Conservation (phyloP, 139 green algal genomes). For the Chlamydomonas sp. region DNA sequence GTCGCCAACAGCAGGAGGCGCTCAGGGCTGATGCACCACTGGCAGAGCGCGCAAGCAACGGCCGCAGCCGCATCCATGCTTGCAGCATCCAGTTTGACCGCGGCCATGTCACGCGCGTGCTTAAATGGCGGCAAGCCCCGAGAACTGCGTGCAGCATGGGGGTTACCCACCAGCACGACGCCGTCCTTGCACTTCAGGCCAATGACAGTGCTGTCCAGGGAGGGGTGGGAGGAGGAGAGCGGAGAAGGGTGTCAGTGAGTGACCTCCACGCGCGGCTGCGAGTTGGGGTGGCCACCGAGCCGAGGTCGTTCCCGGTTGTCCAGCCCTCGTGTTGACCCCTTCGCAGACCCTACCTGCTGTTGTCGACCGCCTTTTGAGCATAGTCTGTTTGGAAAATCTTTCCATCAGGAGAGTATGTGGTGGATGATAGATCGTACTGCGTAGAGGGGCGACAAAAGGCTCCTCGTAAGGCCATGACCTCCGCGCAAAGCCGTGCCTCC, state of each 20-base stretch:
- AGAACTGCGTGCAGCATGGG: too few relatives aligned
- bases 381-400: conserved; percentile 99
- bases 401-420: conserved; percentile 97
- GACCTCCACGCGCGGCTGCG: neutral
- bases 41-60: too few relatives aligned
- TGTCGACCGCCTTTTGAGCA: conserved; percentile 98
- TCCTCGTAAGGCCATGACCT: neutral
- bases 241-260: neutral
- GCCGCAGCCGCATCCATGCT: too few relatives aligned
- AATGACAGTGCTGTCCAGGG: conserved; percentile 86
- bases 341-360: conserved; percentile 81
- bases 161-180: conserved; percentile 88
- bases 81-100: too few relatives aligned
- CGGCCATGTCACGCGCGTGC: too few relatives aligned
- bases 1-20: too few relatives aligned
- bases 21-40: too few relatives aligned
- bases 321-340: neutral
- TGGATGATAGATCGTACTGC: conserved; percentile 97
- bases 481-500: neutral
- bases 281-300: neutral
- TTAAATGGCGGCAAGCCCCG: too few relatives aligned
- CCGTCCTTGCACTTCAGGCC: conserved; percentile 96
- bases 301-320: neutral
- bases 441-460: neutral
- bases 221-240: neutral